phyloP scores from a whole-genome alignment of 257 asterid species.

The Solanum etuberosum region DNA sequence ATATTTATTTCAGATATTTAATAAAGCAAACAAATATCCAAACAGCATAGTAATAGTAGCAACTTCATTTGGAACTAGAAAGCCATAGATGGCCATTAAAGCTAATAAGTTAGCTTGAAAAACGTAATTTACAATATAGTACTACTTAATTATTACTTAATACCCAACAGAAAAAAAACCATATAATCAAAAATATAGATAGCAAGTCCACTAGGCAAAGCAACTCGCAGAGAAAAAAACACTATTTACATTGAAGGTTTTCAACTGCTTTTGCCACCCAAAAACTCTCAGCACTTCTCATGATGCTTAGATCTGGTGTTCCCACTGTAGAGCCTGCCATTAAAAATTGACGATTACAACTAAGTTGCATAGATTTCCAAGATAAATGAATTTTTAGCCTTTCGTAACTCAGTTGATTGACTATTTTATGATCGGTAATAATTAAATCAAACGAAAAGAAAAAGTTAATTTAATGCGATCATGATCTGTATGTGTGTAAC shows the following conservation, averaged over 20 bases:
- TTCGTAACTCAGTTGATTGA: not conserved
- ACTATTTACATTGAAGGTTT: slow-evolving; percentile 22
- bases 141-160: not conserved
- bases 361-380: not conserved
- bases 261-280: not conserved
- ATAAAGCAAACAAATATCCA: not conserved
- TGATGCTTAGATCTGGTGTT: slow-evolving; percentile 77
- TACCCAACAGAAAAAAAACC: not conserved
- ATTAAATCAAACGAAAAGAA: not conserved
- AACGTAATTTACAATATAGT: not conserved
- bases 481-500: not conserved
- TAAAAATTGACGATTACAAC: not conserved
- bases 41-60: not conserved
- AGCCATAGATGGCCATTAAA: not conserved
- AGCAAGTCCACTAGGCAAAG: not conserved
- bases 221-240: not conserved
- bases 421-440: not conserved
- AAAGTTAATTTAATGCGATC: not conserved
- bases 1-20: not conserved
- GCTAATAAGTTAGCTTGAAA: not conserved
- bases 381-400: not conserved
- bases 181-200: not conserved
- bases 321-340: slow-evolving; percentile 82
- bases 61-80: not conserved
- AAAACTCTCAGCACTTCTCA: slow-evolving; percentile 9